Evolutionary conservation across 495 filamentous ascomycete species (phyloP).

Genomic region (Rhypophila decipiens): DNA sequence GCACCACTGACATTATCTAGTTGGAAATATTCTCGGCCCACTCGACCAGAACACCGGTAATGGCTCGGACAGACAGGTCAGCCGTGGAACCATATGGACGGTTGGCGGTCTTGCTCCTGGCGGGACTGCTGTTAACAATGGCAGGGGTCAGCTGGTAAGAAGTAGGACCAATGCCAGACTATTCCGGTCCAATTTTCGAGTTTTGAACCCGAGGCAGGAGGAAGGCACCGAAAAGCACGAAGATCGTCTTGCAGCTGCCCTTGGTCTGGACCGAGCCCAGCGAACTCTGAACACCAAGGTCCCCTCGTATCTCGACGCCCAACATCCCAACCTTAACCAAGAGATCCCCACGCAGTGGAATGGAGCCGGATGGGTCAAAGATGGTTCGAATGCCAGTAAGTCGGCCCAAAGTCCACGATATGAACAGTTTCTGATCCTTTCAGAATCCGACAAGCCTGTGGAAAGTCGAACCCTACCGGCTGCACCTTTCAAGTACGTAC

Average conservation of each 20-base stretch:
- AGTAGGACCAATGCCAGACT: constrained; percentile 71
- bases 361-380: constrained; percentile 53
- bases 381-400: constrained; percentile 45
- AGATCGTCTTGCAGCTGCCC: constrained; percentile 70
- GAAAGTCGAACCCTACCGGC: constrained; percentile 47
- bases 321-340: constrained; percentile 14
- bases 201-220: constrained; percentile 33
- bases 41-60: constrained; percentile 17
- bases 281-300: constrained; percentile 48
- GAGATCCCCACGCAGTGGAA: constrained; percentile 42
- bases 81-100: constrained; percentile 70
- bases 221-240: constrained; percentile 64
- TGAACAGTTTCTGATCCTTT: neutral
- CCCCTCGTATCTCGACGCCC: neutral
- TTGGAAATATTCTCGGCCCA: constrained; percentile 32
- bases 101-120: constrained; percentile 62
- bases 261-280: constrained; percentile 67
- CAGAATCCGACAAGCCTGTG: constrained; percentile 6
- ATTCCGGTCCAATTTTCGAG: constrained; percentile 63
- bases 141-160: constrained; percentile 54
- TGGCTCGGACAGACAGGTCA: constrained; percentile 40
- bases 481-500: constrained; percentile 69
- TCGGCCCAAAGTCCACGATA: neutral
- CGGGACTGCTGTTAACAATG: constrained; percentile 49
- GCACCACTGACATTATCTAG: constrained; percentile 7